phyloP scores from a whole-genome alignment of 129 eudicot species.

The Smallanthus sonchifolius region DNA sequence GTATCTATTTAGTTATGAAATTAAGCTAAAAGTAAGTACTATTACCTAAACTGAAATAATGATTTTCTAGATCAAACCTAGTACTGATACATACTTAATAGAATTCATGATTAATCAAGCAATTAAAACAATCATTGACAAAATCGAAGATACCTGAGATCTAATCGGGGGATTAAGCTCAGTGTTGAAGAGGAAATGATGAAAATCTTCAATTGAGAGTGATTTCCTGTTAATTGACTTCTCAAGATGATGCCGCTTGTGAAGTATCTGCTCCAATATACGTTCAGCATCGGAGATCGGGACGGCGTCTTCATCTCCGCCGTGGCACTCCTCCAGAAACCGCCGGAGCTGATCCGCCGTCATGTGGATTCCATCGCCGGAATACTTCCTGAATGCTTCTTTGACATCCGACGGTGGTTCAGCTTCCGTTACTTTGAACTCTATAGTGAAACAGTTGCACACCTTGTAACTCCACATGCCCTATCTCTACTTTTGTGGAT shows the following conservation, averaged over 20 bases:
- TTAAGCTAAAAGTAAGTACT: background rate
- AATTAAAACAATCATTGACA: background rate
- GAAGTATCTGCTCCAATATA: conserved; percentile 49
- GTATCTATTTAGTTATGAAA: background rate
- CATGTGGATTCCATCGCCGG: conserved; percentile 58
- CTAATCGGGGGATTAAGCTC: conserved; percentile 64
- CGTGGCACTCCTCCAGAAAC: conserved; percentile 38
- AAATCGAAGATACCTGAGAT: conserved; percentile 37
- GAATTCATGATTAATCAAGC: background rate
- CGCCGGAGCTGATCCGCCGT: conserved; percentile 61
- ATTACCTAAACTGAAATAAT: background rate
- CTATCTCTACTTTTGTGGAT: background rate
- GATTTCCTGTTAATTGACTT: conserved; percentile 38
- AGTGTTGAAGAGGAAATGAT: conserved; percentile 49
- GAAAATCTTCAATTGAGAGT: conserved; percentile 66
- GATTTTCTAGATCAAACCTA: background rate
- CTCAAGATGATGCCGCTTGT: conserved; percentile 40
- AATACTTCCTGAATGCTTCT: conserved; percentile 38
- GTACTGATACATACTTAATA: background rate
- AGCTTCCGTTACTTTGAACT: conserved; percentile 43
- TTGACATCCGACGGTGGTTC: conserved; percentile 67
- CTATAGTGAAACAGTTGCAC: conserved; percentile 58
- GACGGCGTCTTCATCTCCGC: conserved; percentile 14
- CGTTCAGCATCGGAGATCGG: conserved; percentile 38
- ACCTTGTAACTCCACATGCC: conserved; percentile 53